Conservation (phyloP, 2,329 filamentous ascomycete genomes). For the Clonostachys rosea region DNA sequence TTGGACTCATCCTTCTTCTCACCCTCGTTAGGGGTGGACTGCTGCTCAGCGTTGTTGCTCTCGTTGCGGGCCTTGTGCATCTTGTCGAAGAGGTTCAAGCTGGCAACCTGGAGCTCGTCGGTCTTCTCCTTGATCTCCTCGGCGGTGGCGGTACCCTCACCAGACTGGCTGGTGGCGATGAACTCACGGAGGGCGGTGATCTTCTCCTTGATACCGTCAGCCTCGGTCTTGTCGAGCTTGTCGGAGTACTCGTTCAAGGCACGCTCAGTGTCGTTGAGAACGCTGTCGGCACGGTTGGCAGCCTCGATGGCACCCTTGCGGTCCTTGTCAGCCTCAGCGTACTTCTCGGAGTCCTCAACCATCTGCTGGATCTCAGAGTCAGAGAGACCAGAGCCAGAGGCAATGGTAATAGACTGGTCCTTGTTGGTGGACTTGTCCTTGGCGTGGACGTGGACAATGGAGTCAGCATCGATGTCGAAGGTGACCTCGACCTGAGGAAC, state of each 20-base stretch:
- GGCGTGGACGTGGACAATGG: constrained; percentile 94
- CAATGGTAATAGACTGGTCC: constrained; percentile 99
- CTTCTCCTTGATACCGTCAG: constrained; percentile 91
- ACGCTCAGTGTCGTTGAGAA: constrained; percentile 97
- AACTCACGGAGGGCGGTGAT: constrained; percentile 80
- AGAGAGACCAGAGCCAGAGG: constrained; percentile 93
- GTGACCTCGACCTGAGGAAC: constrained; percentile 97
- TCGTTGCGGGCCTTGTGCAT: constrained; percentile 94
- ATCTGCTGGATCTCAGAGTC: constrained; percentile 94
- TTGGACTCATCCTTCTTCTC: constrained; percentile 76
- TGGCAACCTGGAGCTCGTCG: constrained; percentile 93
- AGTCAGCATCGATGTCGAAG: constrained; percentile 98
- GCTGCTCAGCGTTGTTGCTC: constrained; percentile 46
- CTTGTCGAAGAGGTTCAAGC: constrained; percentile 97
- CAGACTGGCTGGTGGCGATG: constrained; percentile 89
- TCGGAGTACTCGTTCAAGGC: constrained; percentile 95
- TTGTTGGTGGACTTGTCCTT: constrained; percentile 99
- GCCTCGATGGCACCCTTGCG: constrained; percentile 93
- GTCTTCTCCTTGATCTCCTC: constrained; percentile 98
- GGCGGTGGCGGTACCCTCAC: constrained; percentile 79
- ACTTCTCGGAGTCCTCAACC: constrained; percentile 97
- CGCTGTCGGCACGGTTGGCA: constrained; percentile 94
- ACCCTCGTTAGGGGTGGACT: constrained; percentile 20
- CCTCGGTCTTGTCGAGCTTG: constrained; percentile 94
- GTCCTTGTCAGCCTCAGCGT: constrained; percentile 91